phyloP scores from a whole-genome alignment of 805 yeast genomes.

The Candida tammaniensis region DNA sequence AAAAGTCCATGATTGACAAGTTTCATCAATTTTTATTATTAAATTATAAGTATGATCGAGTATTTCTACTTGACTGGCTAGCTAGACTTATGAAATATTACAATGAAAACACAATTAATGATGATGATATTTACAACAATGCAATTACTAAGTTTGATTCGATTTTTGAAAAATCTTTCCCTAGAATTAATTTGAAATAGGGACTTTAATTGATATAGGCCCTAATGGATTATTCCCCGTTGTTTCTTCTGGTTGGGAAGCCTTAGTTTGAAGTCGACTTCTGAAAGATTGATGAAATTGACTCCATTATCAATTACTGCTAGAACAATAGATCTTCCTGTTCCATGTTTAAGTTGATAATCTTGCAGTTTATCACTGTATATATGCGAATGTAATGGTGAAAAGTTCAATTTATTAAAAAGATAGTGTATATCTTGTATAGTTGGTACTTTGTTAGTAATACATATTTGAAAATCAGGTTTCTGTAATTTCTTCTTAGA shows the following conservation, averaged over 20 bases:
- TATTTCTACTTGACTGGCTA: constrained; percentile 4
- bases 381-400: constrained; percentile 10
- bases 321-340: constrained; percentile 48
- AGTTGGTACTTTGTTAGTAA: constrained; percentile 51
- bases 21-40: constrained; percentile 9
- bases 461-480: constrained; percentile 74
- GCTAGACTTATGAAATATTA: constrained; percentile 6
- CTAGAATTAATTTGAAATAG: neutral
- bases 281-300: constrained; percentile 56
- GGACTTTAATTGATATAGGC: constrained; percentile 1
- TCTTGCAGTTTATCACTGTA: constrained; percentile 27
- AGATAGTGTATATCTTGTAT: constrained; percentile 37
- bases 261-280: constrained; percentile 45
- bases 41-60: constrained; percentile 4
- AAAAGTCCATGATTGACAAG: constrained; percentile 3
- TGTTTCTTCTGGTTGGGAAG: neutral
- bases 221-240: constrained; percentile 7
- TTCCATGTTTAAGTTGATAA: constrained; percentile 50
- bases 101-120: constrained; percentile 1
- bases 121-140: constrained; percentile 4
- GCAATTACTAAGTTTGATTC: constrained; percentile 3
- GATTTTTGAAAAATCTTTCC: constrained; percentile 3
- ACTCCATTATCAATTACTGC: constrained; percentile 78
- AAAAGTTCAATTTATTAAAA: constrained; percentile 17
- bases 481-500: constrained; percentile 64